These are phyloP conservation scores for Mucor mucedo DNA, from an alignment of 371 early-diverging fungal species.

Conservation along the genomic window DNA sequence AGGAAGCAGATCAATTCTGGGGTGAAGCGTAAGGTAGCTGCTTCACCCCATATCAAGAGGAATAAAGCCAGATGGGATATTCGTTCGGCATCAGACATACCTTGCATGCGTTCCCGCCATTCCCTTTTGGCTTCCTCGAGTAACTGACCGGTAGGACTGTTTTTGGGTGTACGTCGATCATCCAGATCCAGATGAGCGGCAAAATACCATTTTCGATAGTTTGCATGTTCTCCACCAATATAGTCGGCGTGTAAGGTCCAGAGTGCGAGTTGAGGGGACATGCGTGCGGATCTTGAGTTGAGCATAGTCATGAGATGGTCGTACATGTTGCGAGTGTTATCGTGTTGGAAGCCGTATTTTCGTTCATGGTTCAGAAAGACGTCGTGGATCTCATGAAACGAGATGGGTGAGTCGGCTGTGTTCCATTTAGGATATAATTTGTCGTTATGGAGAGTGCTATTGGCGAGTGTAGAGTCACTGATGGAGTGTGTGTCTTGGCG, in stretches of 20 bases:
- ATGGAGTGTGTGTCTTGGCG: not conserved
- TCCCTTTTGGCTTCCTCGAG: slow-evolving; percentile 68
- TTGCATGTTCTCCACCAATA: slow-evolving; percentile 86
- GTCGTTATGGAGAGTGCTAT: not conserved
- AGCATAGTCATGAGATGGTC: slow-evolving; percentile 80
- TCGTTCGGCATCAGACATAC: slow-evolving; percentile 69
- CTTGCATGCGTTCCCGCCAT: slow-evolving; percentile 78
- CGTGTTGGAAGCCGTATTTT: slow-evolving; percentile 82
- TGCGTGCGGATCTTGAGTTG: slow-evolving; percentile 83
- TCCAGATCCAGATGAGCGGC: slow-evolving; percentile 79
- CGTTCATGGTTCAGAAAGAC: slow-evolving; percentile 67
- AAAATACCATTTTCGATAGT: slow-evolving; percentile 89
- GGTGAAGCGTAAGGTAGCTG: slow-evolving; percentile 77
- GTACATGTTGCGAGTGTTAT: slow-evolving; percentile 74
- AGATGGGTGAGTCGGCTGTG: slow-evolving; percentile 8
- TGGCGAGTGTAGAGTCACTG: slow-evolving; percentile 9
- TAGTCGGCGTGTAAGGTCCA: slow-evolving; percentile 85
- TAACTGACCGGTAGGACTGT: slow-evolving; percentile 39
- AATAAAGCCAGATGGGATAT: slow-evolving; percentile 79
- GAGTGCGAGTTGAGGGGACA: slow-evolving; percentile 76
- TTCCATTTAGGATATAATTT: slow-evolving; percentile 24
- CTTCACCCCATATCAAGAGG: slow-evolving; percentile 89
- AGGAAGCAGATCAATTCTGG: slow-evolving; percentile 86
- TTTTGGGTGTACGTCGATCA: slow-evolving; percentile 31
- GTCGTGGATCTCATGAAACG: slow-evolving; percentile 59